Base-by-base conservation (phyloP, 2,329 filamentous ascomycete genomes). In the Hyphodiscus sp. region DNA sequence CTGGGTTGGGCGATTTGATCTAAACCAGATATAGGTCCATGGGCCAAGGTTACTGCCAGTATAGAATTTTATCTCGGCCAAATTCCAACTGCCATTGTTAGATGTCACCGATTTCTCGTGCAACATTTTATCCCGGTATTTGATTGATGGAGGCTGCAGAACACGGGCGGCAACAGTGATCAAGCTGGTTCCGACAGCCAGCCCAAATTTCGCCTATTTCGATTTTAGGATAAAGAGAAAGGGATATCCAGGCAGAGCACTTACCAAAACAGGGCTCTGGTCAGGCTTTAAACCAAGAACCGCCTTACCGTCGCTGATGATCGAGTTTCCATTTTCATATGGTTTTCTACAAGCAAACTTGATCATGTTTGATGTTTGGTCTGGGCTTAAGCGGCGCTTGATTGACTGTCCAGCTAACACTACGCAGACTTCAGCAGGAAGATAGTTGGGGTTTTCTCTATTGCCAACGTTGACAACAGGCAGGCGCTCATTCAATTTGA, bases 161-260 rank as follows among this genome's bases (percentile, higher is more conserved):
- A 92, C 78, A 6, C 91, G 83, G 1, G 82, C 91, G 0, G 76
- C 74, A 0, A 96, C 87, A 0, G 86, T 87, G 33, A 95, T 73
- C 33, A 96, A 49, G 41, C 60, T 62, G 5, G 51, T 76, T 7
- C 73, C 75, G 2, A 91, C 76, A 1, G 71, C 70, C 56, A 95
- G 74, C 5, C 85, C 85, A 56, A 91, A 94, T 1, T 73, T 65
- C 5, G 57, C 57, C 75, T 77, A 52, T 13, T 33, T 9, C 2
- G 46, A 33, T 18, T 55, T n/a, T 54, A 53, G 41, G 18, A 29
- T 19, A 49, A 30, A 10, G 20, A 16, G 4, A 29, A 47, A 8
- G 15, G 15, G 33, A 16, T 26, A 41, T 10, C 3, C 11, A 13
- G 38, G 56, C 13, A 47, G 15, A 26, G 46, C 23, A 26, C 52